Conservation (phyloP, 1,139 yeast genomes). For the Suzukiozyma palmioleophila region DNA sequence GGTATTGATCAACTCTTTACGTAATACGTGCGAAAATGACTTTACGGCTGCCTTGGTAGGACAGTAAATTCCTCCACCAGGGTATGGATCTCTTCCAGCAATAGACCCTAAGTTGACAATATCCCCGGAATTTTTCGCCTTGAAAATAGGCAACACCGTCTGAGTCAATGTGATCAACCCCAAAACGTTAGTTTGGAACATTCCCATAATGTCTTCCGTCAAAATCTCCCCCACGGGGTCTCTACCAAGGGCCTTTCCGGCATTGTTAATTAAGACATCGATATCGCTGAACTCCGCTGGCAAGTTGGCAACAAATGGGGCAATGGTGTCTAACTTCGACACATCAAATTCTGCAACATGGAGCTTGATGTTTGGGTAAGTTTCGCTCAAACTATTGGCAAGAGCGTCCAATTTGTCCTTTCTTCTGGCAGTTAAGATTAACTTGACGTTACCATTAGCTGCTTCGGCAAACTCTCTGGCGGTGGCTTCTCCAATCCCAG, state of each 20-base stretch:
- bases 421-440: conserved; percentile 42
- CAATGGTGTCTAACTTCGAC: conserved; percentile 30
- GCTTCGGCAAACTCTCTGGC: conserved; percentile 39
- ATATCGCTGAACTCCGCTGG: conserved; percentile 35
- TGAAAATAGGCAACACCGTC: conserved; percentile 39
- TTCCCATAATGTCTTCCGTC: conserved; percentile 28
- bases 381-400: conserved; percentile 20
- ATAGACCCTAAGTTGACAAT: conserved; percentile 81
- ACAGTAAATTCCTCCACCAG: conserved; percentile 84
- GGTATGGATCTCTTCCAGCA: conserved; percentile 86
- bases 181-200: conserved; percentile 41
- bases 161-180: conserved; percentile 40
- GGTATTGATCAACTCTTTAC: conserved; percentile 74
- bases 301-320: conserved; percentile 26
- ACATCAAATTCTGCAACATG: conserved; percentile 30
- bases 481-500: conserved; percentile 54
- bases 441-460: conserved; percentile 33
- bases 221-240: conserved; percentile 33
- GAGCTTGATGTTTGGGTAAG: conserved; percentile 25
- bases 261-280: conserved; percentile 39
- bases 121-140: conserved; percentile 59
- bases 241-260: conserved; percentile 41
- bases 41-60: conserved; percentile 83
- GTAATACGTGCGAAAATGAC: conserved; percentile 69
- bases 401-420: conserved; percentile 31